Conservation (phyloP, 805 yeast genomes). For the Wickerhamia fluorescens region DNA sequence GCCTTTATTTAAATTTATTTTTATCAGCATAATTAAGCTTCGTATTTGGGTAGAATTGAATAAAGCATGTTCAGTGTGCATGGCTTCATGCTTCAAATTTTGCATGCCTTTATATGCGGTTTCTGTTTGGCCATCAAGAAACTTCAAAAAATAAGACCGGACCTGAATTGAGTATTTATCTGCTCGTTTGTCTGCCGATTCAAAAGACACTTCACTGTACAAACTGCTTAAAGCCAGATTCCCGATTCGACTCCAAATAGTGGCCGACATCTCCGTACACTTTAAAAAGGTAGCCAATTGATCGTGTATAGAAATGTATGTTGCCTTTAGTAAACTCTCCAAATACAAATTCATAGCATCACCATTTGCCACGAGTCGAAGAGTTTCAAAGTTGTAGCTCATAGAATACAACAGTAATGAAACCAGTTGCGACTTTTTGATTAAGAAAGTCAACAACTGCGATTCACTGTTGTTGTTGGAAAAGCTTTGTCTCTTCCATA, state of each 20-base stretch:
- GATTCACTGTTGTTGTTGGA: constrained; percentile 47
- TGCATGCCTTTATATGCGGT: constrained; percentile 30
- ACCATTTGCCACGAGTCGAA: constrained; percentile 47
- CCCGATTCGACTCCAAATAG: constrained; percentile 50
- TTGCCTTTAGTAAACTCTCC: constrained; percentile 53
- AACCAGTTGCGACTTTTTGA: constrained; percentile 45
- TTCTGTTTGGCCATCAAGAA: constrained; percentile 35
- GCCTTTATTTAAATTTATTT: constrained; percentile 31
- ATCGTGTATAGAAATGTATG: constrained; percentile 47
- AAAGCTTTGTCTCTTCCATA: constrained; percentile 40
- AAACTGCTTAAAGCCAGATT: constrained; percentile 38
- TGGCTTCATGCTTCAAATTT: constrained; percentile 15
- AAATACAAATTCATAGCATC: constrained; percentile 37
- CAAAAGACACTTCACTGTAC: constrained; percentile 42
- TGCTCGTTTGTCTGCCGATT: constrained; percentile 25
- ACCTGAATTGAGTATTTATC: constrained; percentile 35
- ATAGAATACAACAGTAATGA: constrained; percentile 46
- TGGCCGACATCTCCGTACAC: constrained; percentile 38
- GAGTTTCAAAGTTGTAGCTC: constrained; percentile 60
- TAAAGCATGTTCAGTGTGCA: constrained; percentile 28
- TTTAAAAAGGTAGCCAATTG: constrained; percentile 36
- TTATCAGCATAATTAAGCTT: constrained; percentile 32
- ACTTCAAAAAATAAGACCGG: constrained; percentile 30
- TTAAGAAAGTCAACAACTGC: constrained; percentile 59
- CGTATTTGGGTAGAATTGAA: constrained; percentile 35